Evolutionary conservation across 208 protist species (phyloP).

Genomic region (Wallacemonas rigidus): DNA sequence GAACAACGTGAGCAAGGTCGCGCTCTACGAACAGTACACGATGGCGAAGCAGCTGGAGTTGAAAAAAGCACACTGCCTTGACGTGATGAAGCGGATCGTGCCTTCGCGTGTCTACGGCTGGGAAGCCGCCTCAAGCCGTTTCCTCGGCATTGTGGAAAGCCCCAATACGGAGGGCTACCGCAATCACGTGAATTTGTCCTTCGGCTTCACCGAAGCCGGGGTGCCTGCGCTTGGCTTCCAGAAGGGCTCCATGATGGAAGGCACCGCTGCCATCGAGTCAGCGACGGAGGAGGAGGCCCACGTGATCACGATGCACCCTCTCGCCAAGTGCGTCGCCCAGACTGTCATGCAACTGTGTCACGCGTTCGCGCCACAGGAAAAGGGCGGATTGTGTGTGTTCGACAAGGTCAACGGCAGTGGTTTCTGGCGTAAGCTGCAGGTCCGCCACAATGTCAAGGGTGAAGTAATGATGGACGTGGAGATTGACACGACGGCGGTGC

Average conservation of each 20-base stretch:
- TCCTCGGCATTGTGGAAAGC: conserved; percentile 72
- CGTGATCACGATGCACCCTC: conserved; percentile 67
- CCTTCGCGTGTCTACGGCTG: conserved; percentile 32
- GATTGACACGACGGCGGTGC: conserved; percentile 45
- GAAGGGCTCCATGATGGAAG: conserved; percentile 79
- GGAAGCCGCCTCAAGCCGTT: conserved; percentile 39
- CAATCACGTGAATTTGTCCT: conserved; percentile 92
- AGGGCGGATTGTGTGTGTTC: conserved; percentile 54
- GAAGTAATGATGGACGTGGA: conserved; percentile 87
- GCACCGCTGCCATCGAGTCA: conserved; percentile 59
- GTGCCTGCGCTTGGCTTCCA: conserved; percentile 62
- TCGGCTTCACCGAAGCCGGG: conserved; percentile 66
- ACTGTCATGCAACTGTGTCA: conserved; percentile 50
- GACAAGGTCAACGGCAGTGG: conserved; percentile 79
- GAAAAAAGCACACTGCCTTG: conserved; percentile 75
- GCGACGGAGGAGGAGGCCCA: conserved; percentile 42
- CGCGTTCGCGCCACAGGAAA: conserved; percentile 33
- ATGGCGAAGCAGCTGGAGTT: conserved; percentile 80
- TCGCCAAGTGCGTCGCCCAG: conserved; percentile 56
- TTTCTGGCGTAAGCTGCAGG: conserved; percentile 91
- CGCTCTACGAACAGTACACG: conserved; percentile 63
- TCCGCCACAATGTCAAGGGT: conserved; percentile 86
- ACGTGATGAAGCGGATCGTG: conserved; percentile 57
- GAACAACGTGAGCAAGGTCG: conserved; percentile 48
- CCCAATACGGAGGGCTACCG: conserved; percentile 83